Evolutionary conservation across 2,329 filamentous ascomycete species (phyloP).

Genomic region (Mycosphaerella arachidis): DNA sequence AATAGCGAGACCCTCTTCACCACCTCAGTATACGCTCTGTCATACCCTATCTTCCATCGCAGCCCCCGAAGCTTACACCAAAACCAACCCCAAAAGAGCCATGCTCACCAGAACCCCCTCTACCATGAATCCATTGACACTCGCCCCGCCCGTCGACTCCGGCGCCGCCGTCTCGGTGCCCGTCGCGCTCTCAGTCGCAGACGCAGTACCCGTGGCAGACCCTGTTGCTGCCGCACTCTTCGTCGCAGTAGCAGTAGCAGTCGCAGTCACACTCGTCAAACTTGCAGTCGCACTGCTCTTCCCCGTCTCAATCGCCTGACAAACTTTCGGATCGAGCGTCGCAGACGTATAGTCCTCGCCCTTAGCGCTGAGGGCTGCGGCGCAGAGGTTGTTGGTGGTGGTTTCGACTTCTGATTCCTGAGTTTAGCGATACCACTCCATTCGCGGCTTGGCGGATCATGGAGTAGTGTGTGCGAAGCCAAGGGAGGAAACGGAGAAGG

Average conservation of each 20-base stretch:
- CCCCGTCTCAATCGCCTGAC: conserved; percentile 8
- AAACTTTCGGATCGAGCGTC: conserved; percentile 13
- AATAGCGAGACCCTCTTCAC: no score
- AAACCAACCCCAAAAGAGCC: neutral
- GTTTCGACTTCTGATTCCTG: conserved; percentile 14
- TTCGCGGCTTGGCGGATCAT: no score
- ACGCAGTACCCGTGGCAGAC: conserved; percentile 12
- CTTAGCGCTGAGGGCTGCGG: conserved; percentile 17
- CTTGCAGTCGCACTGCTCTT: neutral
- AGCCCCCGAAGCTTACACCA: neutral
- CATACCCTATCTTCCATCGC: neutral
- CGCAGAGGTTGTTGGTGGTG: conserved; percentile 23
- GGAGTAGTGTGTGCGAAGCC: neutral
- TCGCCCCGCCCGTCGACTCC: neutral
- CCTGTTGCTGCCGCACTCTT: conserved; percentile 24
- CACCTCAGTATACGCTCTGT: neutral
- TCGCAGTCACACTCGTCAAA: conserved; percentile 12
- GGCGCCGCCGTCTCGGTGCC: neutral
- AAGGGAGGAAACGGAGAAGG: neutral
- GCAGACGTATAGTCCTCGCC: conserved; percentile 16
- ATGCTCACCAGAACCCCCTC: neutral
- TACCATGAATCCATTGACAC: neutral
- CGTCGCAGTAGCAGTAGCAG: conserved; percentile 33
- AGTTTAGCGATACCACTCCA: no score
- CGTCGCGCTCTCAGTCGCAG: conserved; percentile 5